Evolutionary conservation across 2,329 filamentous ascomycete species (phyloP).

Genomic region (Neonectria faginata): DNA sequence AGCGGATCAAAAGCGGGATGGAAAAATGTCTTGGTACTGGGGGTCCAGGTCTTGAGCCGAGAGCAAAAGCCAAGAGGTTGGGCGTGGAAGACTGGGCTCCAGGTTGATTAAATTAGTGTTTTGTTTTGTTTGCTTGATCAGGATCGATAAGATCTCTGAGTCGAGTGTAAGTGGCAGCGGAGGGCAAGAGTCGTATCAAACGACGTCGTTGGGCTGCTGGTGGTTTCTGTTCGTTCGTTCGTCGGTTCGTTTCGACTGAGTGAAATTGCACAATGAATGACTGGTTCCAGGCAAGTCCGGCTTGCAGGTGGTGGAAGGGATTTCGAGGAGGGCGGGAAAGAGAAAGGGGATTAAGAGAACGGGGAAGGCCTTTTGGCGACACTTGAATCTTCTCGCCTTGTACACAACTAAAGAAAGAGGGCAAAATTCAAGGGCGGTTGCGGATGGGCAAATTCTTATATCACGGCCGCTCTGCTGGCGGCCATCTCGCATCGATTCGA

Average conservation of each 20-base stretch:
- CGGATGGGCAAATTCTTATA: conserved; percentile 69
- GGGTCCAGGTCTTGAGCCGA: conserved; percentile 39
- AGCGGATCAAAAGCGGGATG: conserved; percentile 47
- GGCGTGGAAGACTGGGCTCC: conserved; percentile 38
- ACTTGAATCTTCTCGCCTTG: conserved; percentile 62
- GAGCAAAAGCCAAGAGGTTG: conserved; percentile 42
- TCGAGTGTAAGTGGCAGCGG: conserved; percentile 44
- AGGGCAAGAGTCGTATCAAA: conserved; percentile 45
- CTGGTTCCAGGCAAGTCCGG: conserved; percentile 69
- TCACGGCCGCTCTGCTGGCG: conserved; percentile 60
- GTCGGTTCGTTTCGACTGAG: conserved; percentile 36
- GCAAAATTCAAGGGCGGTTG: conserved; percentile 54
- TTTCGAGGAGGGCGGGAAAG: conserved; percentile 46
- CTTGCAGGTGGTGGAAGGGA: conserved; percentile 60
- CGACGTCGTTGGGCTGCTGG: conserved; percentile 30
- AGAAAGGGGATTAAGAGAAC: conserved; percentile 53
- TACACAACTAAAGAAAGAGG: conserved; percentile 54
- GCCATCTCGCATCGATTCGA: conserved; percentile 49
- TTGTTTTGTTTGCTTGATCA: conserved; percentile 38
- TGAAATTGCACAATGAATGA: conserved; percentile 57
- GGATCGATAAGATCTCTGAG: conserved; percentile 43
- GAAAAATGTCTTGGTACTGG: conserved; percentile 40
- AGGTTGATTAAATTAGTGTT: conserved; percentile 47
- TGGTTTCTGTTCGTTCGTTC: conserved; percentile 32
- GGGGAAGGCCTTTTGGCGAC: conserved; percentile 58